Base-by-base conservation (phyloP, 352 stramenopile genomes). In the Halophytophthora batemanensis region DNA sequence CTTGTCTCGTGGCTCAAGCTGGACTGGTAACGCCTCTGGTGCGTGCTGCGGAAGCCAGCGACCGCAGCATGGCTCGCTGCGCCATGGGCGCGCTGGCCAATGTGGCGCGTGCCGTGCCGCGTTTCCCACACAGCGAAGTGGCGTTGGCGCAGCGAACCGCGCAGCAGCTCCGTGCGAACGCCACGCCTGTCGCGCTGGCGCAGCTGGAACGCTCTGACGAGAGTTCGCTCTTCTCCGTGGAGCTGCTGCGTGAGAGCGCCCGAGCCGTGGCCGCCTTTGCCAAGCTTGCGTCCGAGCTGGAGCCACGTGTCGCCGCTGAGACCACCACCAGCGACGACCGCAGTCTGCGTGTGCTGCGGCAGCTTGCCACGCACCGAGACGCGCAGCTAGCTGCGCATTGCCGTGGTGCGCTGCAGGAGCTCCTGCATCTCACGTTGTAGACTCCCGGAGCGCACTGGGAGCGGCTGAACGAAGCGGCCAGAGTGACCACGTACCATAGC, bases 181-280 rank as follows among this genome's bases (percentile, higher is more conserved):
- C 70, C 10, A 74, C 69, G 5, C 67, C 54, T 2, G 64, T 82
- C 0, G 62, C 86, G 36, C 49, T 77, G 2, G 53, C 66, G 10
- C 61, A 74, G 25, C 63, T 92, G 8, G 64, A 68, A 15, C 73
- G 83, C 25, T 69, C 74, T 22, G 83, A 48, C 21, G 47, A 73
- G 40, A 55, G 49, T 13, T 76, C 71, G 10, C 61, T 82, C 1
- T 87, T 84, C 56, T 75, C 81, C 21, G 70, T 92, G 28, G 78
- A 90, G 54, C 44, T 92, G 8, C 65, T 87, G 39, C 74, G 81
- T n/a, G 81, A 92, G 57, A 87, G 77, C 15, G 71, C 78, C 3
- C 77, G 78, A 41, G 78, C 77, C 14, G 61, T 89, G 5, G 59
- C 64, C 21, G 71, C 52, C 25, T 88, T 90, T 41, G 61, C 65